Evolutionary conservation across 768 basidiomycete genomes (phyloP), one percentile per base, ranked within the genome.

Genomic region (Tricholoma flavovirens): DNA sequence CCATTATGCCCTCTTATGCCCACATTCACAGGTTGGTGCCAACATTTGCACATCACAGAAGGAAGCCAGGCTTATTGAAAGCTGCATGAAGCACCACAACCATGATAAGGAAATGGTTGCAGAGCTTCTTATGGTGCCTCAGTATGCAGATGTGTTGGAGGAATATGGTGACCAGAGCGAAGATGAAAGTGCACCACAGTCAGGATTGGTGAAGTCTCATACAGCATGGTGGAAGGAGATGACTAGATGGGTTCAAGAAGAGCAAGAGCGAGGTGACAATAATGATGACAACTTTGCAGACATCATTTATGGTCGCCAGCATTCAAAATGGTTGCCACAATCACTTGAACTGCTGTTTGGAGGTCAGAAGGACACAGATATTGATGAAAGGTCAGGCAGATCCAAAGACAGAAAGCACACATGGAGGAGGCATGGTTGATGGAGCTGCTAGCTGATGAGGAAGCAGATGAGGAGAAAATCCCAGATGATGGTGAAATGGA

Each of bases 381-480:
- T 58, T 4, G 58, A 59, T 48, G 26, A 59, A 46, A 59, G 38
- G 10, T 43, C 21, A 38, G 50, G 24, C 32, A 42, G 11, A 43
- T 15, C 49, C 5, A 43, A 11, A 26, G 24, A 5, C 24, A 26
- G 24, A 2, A 26, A 5, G 24, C 24, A 26, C 5, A 5, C 5
- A 26, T 5, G 5, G 24, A 26, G 5, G 24, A 26, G 24, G 24
- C 24, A 26, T 5, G 5, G 2, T 26, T 26, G 45, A 62, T 62
- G 59, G 66, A 67, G 29, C 50, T 60, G 21, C 30, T 69, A 11
- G 66, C 62, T 5, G 64, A 66, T 14, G 60, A 65, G 29, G 56
- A 58, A 26, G 62, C 58, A 15, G 62, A 63, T 38, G 53, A 55
- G 29, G 56, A 59, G 1, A 60, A 21, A 15, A 32, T 49, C 12